phyloP scores from a whole-genome alignment of 768 basidiomycete species.

The Stropharia rugosoannulata region DNA sequence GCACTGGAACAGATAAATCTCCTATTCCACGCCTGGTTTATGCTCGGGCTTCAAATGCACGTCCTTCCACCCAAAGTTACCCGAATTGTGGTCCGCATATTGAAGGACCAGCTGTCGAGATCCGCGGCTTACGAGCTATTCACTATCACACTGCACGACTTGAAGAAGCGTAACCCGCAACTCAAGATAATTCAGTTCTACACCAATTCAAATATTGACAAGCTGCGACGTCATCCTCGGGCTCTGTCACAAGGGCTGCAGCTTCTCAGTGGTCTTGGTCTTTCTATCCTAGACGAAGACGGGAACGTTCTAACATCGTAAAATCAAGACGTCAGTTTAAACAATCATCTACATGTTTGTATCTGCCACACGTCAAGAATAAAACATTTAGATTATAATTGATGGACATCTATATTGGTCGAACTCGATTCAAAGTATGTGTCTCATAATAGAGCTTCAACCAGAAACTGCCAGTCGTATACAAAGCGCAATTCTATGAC shows the following conservation, averaged over 20 bases:
- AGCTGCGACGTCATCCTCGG: neutral
- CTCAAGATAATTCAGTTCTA: slow-evolving; percentile 4
- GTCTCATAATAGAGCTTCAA: too few relatives aligned
- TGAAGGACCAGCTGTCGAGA: neutral
- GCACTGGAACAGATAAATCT: slow-evolving; percentile 6
- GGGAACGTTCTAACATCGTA: neutral
- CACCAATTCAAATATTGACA: neutral
- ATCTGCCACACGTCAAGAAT: too few relatives aligned
- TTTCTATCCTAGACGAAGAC: neutral
- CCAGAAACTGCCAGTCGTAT: too few relatives aligned
- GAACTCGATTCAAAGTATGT: too few relatives aligned
- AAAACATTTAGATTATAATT: too few relatives aligned
- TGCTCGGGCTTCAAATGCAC: neutral
- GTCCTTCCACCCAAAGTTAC: neutral
- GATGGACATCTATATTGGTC: too few relatives aligned
- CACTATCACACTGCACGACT: neutral
- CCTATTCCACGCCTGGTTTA: neutral
- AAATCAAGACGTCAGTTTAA: too few relatives aligned
- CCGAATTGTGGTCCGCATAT: neutral
- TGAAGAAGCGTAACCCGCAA: neutral
- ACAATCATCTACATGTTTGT: too few relatives aligned
- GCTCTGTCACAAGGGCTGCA: neutral
- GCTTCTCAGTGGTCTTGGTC: neutral
- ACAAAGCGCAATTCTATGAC: too few relatives aligned
- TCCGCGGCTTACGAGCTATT: neutral